Percentiles rank a stretch among this genome's conserved stretches.
phyloP scores from a whole-genome alignment of 176 grass and related monocot genomes.

The Musa itinerans region DNA sequence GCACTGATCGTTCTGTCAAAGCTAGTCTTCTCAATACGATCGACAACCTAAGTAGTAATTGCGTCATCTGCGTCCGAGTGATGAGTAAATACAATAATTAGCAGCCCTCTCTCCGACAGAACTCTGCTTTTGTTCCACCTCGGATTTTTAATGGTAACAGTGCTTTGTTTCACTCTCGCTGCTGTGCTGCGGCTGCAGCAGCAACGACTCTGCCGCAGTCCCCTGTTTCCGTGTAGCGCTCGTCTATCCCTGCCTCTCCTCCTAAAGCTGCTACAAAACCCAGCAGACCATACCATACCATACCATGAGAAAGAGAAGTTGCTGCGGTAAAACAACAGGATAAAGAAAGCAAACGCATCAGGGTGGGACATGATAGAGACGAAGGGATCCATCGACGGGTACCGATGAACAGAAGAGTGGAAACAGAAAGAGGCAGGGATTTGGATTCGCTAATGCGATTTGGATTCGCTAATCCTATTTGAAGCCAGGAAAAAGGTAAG shows the following conservation, averaged over 20 bases:
- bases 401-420: not conserved
- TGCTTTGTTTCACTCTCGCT: not conserved
- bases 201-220: constrained; percentile 13
- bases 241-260: constrained; percentile 26
- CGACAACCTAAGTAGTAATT: no score
- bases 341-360: not conserved
- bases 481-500: not conserved
- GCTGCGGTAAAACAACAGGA: not conserved
- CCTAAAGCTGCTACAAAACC: constrained; percentile 36
- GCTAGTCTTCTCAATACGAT: no score
- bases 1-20: no score
- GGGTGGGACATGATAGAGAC: not conserved
- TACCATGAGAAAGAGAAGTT: not conserved
- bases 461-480: not conserved
- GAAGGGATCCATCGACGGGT: not conserved
- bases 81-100: no score
- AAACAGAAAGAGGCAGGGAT: no score
- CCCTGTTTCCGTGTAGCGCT: constrained; percentile 37
- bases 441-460: not conserved
- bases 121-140: no score
- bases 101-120: no score
- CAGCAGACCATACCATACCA: constrained; percentile 5
- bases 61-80: no score
- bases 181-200: not conserved
- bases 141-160: not conserved